Evolutionary conservation across 176 grass and related monocot species (phyloP).

Genomic region (Canna indica): DNA sequence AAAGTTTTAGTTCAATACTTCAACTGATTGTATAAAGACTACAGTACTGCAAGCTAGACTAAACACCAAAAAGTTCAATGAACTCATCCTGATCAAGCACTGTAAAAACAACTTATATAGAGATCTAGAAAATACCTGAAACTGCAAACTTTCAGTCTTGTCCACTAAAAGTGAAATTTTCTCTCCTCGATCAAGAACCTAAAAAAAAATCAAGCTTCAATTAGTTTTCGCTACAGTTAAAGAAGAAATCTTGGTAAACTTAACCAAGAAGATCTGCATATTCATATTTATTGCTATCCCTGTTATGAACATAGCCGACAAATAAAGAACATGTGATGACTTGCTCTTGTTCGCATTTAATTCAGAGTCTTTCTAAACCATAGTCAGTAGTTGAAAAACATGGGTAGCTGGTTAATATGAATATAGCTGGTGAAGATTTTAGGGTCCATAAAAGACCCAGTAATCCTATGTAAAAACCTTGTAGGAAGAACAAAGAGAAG

Average conservation of each 20-base stretch:
- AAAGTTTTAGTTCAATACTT: background rate
- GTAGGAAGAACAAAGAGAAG: no score
- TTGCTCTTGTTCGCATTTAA: background rate
- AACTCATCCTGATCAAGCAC: background rate
- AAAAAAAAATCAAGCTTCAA: conserved; percentile 3
- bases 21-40: background rate
- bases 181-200: conserved; percentile 96
- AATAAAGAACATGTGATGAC: background rate
- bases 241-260: background rate
- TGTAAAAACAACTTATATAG: background rate
- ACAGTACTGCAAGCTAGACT: background rate
- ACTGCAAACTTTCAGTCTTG: conserved; percentile 86
- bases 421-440: background rate
- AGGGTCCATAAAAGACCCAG: no score
- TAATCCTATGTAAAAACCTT: no score
- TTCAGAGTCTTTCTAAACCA: background rate
- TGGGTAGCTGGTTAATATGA: background rate
- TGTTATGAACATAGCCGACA: no score
- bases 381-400: background rate
- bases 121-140: conserved; percentile 45
- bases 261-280: background rate
- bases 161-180: conserved; percentile 92
- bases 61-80: background rate
- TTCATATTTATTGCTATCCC: background rate
- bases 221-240: background rate